Base-by-base conservation (phyloP, 2,329 filamentous ascomycete species). In the Colletotrichum sp. region DNA sequence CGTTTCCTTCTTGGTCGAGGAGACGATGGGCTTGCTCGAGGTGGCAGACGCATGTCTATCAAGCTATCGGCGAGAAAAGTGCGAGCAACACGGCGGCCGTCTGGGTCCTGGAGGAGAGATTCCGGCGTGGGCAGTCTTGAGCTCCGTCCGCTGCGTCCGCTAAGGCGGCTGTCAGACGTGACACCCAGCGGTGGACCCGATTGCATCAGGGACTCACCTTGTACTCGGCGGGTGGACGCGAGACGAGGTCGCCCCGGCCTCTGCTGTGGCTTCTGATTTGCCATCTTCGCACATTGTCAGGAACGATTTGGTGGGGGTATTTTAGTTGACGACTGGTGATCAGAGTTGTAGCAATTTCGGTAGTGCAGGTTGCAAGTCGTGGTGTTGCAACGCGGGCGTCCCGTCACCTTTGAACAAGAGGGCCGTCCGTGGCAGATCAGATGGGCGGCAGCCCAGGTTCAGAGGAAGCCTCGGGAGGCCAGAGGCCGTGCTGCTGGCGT, bases 1-100 rank as follows among this genome's bases (percentile, higher is more conserved):
- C 71, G 59, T 48, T 76, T 76, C 52, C 28, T 71, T 30, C 52
- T 39, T 39, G 28, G 52, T 24, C 26, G 71, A 24, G 30, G 71
- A 26, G 34, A 59, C 14, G 34, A 59, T 12, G 57, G 64, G 21
- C 34, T 52, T 21, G 70, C 21, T 52, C 52, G 57, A 3, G 32
- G n/a, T 39, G 73, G 69, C 5, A 73, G 68, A 16, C 48, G 64
- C 70, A 75, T 69, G 43, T 73, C 69, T 48, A 73, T 75, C 73
- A 75, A 65, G 59, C 63, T 73, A 6, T 75, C 73, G 7, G 64
- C 73, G 21, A 75, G 57, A 48, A 72, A 52, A 21, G 34, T 68
- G 30, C 64, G 73, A 55, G 64, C 30, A 34, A 73, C 48, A 24
- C 71, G 73, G 61, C 64, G 70, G 70, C 48, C 64, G 26, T 39